Evolutionary conservation across 2,329 filamentous ascomycete species (phyloP).

Genomic region (Akanthomyces muscarius): DNA sequence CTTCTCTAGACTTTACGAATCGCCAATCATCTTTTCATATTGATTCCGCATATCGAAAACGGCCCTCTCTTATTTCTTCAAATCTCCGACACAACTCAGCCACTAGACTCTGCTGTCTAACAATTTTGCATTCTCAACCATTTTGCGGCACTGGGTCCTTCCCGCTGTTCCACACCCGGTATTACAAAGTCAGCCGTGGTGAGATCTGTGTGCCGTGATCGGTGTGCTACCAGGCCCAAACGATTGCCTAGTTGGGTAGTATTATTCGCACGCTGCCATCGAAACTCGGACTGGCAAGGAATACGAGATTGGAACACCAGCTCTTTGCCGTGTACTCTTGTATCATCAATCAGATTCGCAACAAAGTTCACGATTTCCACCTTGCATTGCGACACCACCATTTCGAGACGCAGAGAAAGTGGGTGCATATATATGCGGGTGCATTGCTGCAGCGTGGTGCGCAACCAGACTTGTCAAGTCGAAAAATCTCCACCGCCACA

Average conservation of each 20-base stretch:
- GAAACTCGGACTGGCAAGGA: not conserved
- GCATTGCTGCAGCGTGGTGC: slow-evolving; percentile 12
- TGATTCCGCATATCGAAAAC: not conserved
- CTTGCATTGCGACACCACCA: not conserved
- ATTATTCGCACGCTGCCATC: not conserved
- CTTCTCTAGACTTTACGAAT: not conserved
- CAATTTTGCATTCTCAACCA: not conserved
- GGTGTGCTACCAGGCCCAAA: not conserved
- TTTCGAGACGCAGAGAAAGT: slow-evolving; percentile 3
- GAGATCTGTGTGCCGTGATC: not conserved
- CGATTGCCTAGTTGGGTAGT: not conserved
- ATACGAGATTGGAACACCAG: not conserved
- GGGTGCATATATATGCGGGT: slow-evolving; percentile 17
- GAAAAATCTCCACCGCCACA: slow-evolving; percentile 17
- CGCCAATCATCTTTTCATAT: not conserved
- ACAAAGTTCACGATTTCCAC: not conserved
- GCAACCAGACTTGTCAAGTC: slow-evolving; percentile 12
- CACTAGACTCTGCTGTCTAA: not conserved
- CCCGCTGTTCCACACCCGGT: not conserved
- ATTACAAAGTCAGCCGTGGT: not conserved
- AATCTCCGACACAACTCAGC: not conserved
- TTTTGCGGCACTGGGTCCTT: not conserved
- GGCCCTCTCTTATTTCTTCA: too few relatives aligned
- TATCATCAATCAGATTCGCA: not conserved
- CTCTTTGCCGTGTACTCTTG: not conserved